phyloP scores from a whole-genome alignment of 176 grass and related monocot genomes.

The Alopecurus myosuroides region DNA sequence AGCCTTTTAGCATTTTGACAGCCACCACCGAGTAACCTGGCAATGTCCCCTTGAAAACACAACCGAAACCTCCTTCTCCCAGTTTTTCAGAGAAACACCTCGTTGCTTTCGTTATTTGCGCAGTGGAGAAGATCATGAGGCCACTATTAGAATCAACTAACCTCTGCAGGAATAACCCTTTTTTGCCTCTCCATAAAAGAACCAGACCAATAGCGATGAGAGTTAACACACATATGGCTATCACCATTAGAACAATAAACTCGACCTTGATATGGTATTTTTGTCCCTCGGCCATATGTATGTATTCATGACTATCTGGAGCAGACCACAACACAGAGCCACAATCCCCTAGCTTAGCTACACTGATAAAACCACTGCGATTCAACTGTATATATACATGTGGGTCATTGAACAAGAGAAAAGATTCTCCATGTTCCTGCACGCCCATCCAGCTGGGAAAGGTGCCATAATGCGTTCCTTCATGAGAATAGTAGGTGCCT shows the following conservation, averaged over 20 bases:
- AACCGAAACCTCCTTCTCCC: neutral
- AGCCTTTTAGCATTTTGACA: neutral
- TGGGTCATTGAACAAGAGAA: neutral
- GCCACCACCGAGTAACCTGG: neutral
- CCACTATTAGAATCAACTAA: neutral
- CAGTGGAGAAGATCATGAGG: neutral
- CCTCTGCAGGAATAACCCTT: neutral
- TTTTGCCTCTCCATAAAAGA: neutral
- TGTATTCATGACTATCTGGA: neutral
- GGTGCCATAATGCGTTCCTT: neutral
- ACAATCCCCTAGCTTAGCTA: neutral
- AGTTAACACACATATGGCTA: neutral
- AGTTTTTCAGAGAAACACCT: neutral
- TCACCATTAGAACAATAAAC: neutral
- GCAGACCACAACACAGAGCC: neutral
- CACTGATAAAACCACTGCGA: neutral
- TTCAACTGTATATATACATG: neutral
- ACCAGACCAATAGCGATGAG: neutral
- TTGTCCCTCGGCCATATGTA: neutral
- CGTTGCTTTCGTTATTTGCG: neutral
- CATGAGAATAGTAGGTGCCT: neutral
- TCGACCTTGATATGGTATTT: neutral
- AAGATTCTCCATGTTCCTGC: neutral
- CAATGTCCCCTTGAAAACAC: neutral
- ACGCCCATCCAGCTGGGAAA: neutral